Base-by-base conservation (phyloP, 192 early-diverging fungal species). In the Coemansia sp. region DNA sequence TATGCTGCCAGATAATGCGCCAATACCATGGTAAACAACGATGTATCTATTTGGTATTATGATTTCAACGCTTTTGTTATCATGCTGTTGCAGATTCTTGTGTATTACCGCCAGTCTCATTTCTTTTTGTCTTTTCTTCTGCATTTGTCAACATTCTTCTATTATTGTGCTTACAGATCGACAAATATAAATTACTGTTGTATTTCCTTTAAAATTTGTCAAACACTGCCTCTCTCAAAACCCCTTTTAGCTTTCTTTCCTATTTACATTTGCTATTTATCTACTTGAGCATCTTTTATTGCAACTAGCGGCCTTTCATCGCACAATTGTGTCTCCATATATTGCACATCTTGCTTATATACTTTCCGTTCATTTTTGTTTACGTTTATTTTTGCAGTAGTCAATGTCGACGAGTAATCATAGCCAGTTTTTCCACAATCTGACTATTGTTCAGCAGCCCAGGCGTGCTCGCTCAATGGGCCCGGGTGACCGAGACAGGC, bases 401-500 rank as follows among this genome's bases (percentile, higher is more conserved):
- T 14, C 32, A 26, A 65, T 65, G 63, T 31, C 38, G 8, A 16
- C 38, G 19, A 14, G 47, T 56, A 7, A 22, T 21, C 26, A 26
- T 22, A 8, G 14, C 31, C 14, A n/a, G 10, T n/a, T 32, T 28
- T 6, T 5, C 47, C 62, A 73, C 48, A 21, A 7, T 28, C 68
- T 82, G 22, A 48, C 54, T 3, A 26, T 82, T 49, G 32, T 73
- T 12, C 79, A 82, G 67, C 79, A 82, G 65, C 79, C 79, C 26
- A 54, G 32, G 23, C 62, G 74, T 3, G 67, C 70, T 0, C 32
- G 44, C 16, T 73, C 58, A 10, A 58, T 53, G 31, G 49, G 24
- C 0, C 22, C 54, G 49, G 64, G 70, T 31, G 64, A 68, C 3
- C 66, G 74, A 14, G 69, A 70, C 18, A 23, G 76, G n/a, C 66